These are phyloP conservation scores for Penicillium glabrum DNA, from an alignment of 2,329 filamentous ascomycete genomes.

Conservation along the genomic window DNA sequence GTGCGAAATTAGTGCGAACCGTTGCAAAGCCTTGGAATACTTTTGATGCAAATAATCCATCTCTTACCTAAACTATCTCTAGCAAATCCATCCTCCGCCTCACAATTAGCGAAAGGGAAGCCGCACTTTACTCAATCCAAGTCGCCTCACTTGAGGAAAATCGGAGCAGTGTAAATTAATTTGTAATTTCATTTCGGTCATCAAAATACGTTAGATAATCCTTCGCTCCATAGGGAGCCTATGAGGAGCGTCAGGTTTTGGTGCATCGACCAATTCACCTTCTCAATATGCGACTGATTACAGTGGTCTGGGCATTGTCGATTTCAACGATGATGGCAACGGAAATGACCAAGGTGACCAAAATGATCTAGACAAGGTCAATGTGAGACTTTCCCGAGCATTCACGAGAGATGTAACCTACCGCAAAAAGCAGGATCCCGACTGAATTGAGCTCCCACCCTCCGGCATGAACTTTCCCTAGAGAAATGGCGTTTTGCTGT, in stretches of 20 bases:
- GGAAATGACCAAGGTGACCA: slow-evolving; percentile 17
- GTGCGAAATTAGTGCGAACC: not conserved
- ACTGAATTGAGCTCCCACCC: slow-evolving; percentile 59
- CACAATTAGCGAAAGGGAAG: too few species aligned
- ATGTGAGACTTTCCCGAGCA: not conserved
- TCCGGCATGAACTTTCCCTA: slow-evolving; percentile 58
- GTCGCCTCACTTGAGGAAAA: not conserved
- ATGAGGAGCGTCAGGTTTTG: not conserved
- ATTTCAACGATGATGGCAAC: slow-evolving; percentile 20
- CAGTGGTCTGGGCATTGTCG: not conserved
- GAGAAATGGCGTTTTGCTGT: slow-evolving; percentile 59
- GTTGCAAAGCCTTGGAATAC: too few species aligned
- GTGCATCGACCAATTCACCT: not conserved
- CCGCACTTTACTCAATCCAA: too few species aligned
- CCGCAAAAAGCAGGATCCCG: slow-evolving; percentile 47
- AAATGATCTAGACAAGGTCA: slow-evolving; percentile 15
- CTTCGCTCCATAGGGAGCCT: not conserved
- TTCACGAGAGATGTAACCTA: slow-evolving; percentile 38
- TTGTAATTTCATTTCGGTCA: not conserved
- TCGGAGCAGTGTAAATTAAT: not conserved
- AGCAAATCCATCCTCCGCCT: too few species aligned
- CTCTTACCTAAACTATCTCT: too few species aligned
- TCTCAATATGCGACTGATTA: not conserved
- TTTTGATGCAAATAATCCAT: too few species aligned
- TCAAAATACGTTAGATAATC: not conserved